A percentile compares a stretch with the other conserved stretches of the same genome.
These are phyloP conservation scores for Millerozyma acaciae DNA, from an alignment of 805 yeast genomes.

Conservation along the genomic window DNA sequence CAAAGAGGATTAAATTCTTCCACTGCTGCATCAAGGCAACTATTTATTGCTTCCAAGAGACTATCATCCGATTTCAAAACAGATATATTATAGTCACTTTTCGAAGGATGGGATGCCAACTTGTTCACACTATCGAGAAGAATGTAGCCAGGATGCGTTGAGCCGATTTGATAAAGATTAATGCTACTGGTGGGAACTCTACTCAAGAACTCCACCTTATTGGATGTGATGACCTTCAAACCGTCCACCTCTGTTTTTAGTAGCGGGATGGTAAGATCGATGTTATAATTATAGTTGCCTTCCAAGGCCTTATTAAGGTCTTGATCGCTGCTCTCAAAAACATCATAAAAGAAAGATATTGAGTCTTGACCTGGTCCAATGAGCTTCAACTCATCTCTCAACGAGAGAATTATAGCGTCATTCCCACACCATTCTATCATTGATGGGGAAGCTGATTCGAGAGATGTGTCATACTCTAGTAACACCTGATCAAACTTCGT, in stretches of 20 bases:
- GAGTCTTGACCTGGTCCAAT: conserved; percentile 67
- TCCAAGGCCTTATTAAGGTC: conserved; percentile 21
- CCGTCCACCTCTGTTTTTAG: conserved; percentile 66
- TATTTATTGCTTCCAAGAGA: conserved; percentile 58
- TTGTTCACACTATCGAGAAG: conserved; percentile 69
- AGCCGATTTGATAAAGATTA: conserved; percentile 75
- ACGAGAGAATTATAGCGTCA: conserved; percentile 68
- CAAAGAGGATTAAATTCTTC: conserved; percentile 73
- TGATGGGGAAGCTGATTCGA: conserved; percentile 35
- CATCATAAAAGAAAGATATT: conserved; percentile 49
- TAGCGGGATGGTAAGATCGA: conserved; percentile 30
- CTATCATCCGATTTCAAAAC: conserved; percentile 43
- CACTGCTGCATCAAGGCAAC: conserved; percentile 69
- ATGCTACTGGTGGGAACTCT: conserved; percentile 56
- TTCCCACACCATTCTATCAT: conserved; percentile 79
- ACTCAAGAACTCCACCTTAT: conserved; percentile 56
- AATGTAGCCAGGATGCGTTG: conserved; percentile 78
- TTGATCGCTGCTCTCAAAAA: conserved; percentile 26
- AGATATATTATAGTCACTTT: conserved; percentile 72
- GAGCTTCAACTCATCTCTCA: conserved; percentile 60
- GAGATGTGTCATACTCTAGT: conserved; percentile 42
- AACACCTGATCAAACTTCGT: conserved; percentile 42
- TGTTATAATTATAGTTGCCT: conserved; percentile 2
- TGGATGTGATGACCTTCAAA: conserved; percentile 55
- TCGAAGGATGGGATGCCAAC: conserved; percentile 64